A percentile compares a stretch with the other conserved stretches of the same genome.
These are phyloP conservation scores for Scutellaria minor DNA, from an alignment of 257 asterid genomes.

Conservation along the genomic window DNA sequence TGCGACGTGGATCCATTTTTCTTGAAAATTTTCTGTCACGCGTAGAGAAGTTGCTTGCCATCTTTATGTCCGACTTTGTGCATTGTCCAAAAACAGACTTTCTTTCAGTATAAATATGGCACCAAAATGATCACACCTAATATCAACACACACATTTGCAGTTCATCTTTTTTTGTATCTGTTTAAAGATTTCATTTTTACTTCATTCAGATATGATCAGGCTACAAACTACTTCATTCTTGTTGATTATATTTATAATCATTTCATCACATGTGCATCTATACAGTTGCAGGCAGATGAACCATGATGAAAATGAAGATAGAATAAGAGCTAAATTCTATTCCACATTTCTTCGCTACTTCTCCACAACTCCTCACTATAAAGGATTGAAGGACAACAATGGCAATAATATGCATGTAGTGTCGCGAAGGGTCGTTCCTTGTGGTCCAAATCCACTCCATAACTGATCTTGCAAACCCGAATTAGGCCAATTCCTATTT, in stretches of 20 bases:
- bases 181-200: not conserved
- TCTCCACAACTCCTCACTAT: conserved; percentile 39
- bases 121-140: conserved; percentile 2
- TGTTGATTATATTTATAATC: conserved; percentile 30
- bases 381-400: conserved; percentile 20
- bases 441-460: conserved; percentile 42
- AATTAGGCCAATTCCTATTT: too few species aligned
- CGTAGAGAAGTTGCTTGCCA: too few species aligned
- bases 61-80: too few species aligned
- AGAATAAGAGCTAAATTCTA: conserved; percentile 40
- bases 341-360: conserved; percentile 33
- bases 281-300: conserved; percentile 32
- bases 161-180: not conserved
- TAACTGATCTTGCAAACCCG: conserved; percentile 29
- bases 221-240: conserved; percentile 19
- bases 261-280: conserved; percentile 20
- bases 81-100: not conserved
- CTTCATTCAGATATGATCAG: conserved; percentile 34
- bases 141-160: conserved; percentile 16
- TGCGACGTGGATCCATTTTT: conserved; percentile 24
- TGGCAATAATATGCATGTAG: conserved; percentile 32
- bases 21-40: not conserved
- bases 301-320: conserved; percentile 21
- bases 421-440: conserved; percentile 40
- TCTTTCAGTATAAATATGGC: conserved; percentile 21